These are phyloP conservation scores for Harringtonia aguacate DNA, from an alignment of 2,329 filamentous ascomycete genomes.

Conservation along the genomic window DNA sequence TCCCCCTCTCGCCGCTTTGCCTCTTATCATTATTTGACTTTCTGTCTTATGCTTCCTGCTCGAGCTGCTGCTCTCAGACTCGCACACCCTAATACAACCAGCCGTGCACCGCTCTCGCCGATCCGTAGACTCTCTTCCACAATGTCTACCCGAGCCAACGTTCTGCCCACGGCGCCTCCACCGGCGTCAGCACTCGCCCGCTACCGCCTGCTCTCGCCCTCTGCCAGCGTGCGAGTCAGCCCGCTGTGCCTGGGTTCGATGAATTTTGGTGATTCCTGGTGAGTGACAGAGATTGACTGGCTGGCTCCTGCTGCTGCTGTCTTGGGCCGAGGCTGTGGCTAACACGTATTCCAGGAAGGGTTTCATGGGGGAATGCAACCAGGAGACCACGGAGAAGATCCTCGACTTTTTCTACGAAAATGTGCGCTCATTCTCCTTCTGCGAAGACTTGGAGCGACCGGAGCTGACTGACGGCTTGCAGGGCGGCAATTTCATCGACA, in stretches of 20 bases:
- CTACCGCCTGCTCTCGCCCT: constrained; percentile 56
- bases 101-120: too few species aligned
- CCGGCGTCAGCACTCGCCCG: constrained; percentile 51
- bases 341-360: constrained; percentile 27
- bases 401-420: constrained; percentile 55
- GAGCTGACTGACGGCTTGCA: not conserved
- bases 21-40: too few species aligned
- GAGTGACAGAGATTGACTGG: constrained; percentile 5
- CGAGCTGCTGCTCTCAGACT: too few species aligned
- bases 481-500: constrained; percentile 65
- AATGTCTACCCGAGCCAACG: constrained; percentile 6
- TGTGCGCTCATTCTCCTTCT: constrained; percentile 23
- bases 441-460: too few species aligned
- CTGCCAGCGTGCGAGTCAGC: constrained; percentile 55
- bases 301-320: not conserved
- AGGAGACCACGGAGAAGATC: constrained; percentile 50
- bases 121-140: not conserved
- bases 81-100: too few species aligned
- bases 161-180: constrained; percentile 28
- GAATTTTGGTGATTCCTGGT: constrained; percentile 51
- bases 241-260: constrained; percentile 55
- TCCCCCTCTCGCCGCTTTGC: too few species aligned
- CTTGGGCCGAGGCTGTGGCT: not conserved
- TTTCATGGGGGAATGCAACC: constrained; percentile 54
- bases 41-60: too few species aligned